Base-by-base conservation (phyloP, 352 stramenopile genomes). In the Globisporangium canariense region DNA sequence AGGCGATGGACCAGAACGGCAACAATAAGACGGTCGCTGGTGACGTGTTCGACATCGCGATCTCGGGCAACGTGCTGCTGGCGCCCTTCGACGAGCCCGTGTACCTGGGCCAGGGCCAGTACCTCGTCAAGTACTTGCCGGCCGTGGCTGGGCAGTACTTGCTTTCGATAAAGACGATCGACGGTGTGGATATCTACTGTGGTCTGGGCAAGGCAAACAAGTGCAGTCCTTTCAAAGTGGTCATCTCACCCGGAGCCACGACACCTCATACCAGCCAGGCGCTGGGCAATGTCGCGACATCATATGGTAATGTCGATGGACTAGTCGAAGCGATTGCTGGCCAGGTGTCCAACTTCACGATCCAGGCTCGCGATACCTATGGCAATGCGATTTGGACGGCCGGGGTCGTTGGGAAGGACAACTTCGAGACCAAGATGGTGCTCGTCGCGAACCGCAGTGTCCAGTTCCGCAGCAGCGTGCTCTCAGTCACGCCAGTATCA, bases 151-250 rank as follows among this genome's bases (percentile, higher is more conserved):
- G 96, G 0, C 64, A 63, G n/a, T 99, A 98, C 74, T 64, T 72
- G 20, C 61, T 99, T 0, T 94, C 86, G 14, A 86, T 99, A 32
- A 88, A 90, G 54, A 98, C 94, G 10, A 81, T 91, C 28, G 88
- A 94, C 38, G 91, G 86, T 22, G 94, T 86, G 7, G 88, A 98
- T 68, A 99, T 99, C 70, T 99, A 98, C 72, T 98, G 96, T 63
- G 96, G 96, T 0, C 71, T 86, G 1, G 95, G 94, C 20, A 85
- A 93, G 55, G 70, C 82, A 1, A 77, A 92, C 43, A 98, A 98
- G 69, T 99, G 97, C 81, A 98, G 91, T 68, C 97, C 97, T 13
- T 99, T 98, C 65, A 51, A 69, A 4, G 61, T 99, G 5, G 73
- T 71, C 9, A 90, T 98, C 6, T 57, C 73, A 11, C 94, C 96